A percentile compares a stretch with the other conserved stretches of the same genome.
These are phyloP conservation scores for Penicillium canescens DNA, from an alignment of 495 filamentous ascomycete species.

Conservation along the genomic window DNA sequence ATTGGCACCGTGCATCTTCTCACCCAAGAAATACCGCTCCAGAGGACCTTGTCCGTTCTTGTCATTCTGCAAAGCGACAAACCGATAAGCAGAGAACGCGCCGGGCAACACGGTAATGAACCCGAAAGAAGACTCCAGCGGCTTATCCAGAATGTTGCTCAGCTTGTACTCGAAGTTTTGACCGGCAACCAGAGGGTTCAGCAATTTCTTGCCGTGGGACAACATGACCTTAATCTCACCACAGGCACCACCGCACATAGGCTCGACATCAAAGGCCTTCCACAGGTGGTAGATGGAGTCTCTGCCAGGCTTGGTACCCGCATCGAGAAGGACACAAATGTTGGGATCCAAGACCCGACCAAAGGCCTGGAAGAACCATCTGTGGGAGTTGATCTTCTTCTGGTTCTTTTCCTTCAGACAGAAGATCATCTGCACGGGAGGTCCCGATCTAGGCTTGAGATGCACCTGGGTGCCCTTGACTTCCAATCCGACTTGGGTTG, in stretches of 20 bases:
- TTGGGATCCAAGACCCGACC: conserved; percentile 91
- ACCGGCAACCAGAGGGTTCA: conserved; percentile 93
- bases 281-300: conserved; percentile 96
- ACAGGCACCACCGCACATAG: conserved; percentile 95
- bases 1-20: conserved; percentile 94
- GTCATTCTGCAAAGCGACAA: conserved; percentile 92
- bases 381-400: conserved; percentile 99
- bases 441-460: conserved; percentile 69
- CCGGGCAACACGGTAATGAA: conserved; percentile 97
- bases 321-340: conserved; percentile 94
- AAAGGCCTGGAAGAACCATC: conserved; percentile 99
- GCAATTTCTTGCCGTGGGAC: conserved; percentile 82
- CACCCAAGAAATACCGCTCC: conserved; percentile 96
- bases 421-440: conserved; percentile 95
- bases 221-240: conserved; percentile 99
- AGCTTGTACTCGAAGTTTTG: conserved; percentile 99
- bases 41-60: conserved; percentile 88
- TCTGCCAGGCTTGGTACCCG: conserved; percentile 88
- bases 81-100: conserved; percentile 97
- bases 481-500: conserved; percentile 84
- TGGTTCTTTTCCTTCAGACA: conserved; percentile 99
- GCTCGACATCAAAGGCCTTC: conserved; percentile 98
- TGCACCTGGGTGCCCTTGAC: conserved; percentile 87
- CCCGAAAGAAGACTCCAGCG: conserved; percentile 94
- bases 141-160: conserved; percentile 99